phyloP scores from a whole-genome alignment of 179 eudicot genomes.

The Gypsophila paniculata region DNA sequence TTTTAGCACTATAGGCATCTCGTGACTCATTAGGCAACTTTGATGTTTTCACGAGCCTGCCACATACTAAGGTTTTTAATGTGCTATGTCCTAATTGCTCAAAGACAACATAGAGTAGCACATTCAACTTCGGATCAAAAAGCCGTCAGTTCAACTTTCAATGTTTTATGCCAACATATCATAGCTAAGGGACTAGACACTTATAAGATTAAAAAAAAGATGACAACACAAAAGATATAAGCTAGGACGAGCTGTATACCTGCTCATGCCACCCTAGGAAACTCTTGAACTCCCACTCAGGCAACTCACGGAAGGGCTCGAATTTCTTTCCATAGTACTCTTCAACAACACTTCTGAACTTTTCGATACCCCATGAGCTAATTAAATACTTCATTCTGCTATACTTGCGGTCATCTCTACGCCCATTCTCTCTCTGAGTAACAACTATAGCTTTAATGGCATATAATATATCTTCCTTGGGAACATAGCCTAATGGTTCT shows the following conservation, averaged over 20 bases:
- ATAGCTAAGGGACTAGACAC: neutral
- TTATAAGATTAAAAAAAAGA: constrained; percentile 1
- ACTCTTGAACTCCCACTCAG: constrained; percentile 96
- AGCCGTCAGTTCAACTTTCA: neutral
- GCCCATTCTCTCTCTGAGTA: constrained; percentile 93
- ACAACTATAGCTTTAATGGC: constrained; percentile 98
- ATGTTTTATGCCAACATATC: neutral
- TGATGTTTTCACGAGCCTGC: neutral
- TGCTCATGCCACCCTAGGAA: constrained; percentile 98
- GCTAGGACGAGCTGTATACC: constrained; percentile 38
- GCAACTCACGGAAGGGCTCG: constrained; percentile 79
- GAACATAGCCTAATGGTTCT: constrained; percentile 94
- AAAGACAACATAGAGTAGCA: neutral
- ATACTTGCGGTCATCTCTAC: constrained; percentile 96
- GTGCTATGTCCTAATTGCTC: neutral
- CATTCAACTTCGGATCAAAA: neutral
- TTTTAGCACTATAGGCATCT: no score
- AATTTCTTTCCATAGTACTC: constrained; percentile 87
- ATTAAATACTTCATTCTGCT: constrained; percentile 93
- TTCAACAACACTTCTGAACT: constrained; percentile 84
- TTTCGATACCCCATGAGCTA: constrained; percentile 97
- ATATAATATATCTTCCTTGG: constrained; percentile 91
- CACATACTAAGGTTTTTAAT: neutral
- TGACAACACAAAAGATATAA: constrained; percentile 1
- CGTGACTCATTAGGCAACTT: no score